These are phyloP conservation scores for Gossypium gossypioides DNA, from an alignment of 441 rosid species.

Conservation along the genomic window DNA sequence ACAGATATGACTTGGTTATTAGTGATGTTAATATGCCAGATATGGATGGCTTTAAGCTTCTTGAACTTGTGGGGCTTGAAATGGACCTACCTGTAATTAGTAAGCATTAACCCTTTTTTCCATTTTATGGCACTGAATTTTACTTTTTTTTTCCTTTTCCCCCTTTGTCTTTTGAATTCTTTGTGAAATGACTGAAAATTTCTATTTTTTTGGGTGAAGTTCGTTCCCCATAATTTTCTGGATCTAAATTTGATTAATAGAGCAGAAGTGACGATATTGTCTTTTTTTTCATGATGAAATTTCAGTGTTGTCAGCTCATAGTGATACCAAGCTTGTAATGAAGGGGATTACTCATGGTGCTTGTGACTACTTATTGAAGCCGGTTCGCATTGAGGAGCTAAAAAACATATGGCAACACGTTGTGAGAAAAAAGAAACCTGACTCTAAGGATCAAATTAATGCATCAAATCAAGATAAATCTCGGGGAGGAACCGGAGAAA, in stretches of 20 bases:
- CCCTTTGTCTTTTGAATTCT: neutral
- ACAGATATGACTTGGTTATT: conserved; percentile 71
- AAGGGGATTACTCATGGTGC: conserved; percentile 91
- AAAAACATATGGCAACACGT: conserved; percentile 95
- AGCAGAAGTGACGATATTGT: neutral
- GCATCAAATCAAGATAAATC: conserved; percentile 30
- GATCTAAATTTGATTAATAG: neutral
- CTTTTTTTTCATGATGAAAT: conserved; percentile 8
- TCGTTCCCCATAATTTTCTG: neutral
- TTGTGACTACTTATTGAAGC: conserved; percentile 74
- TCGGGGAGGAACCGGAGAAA: conserved; percentile 26
- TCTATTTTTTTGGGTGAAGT: neutral
- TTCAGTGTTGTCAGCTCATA: conserved; percentile 77
- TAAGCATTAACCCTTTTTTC: conserved; percentile 19
- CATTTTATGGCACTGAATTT: conserved; percentile 8
- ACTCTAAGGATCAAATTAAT: conserved; percentile 31
- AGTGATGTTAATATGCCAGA: conserved; percentile 99
- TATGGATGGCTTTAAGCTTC: conserved; percentile 93
- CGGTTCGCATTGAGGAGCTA: conserved; percentile 78
- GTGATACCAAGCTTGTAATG: conserved; percentile 71
- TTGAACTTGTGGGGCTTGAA: conserved; percentile 90
- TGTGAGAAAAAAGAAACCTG: conserved; percentile 49
- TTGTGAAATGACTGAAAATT: neutral
- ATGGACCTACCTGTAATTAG: conserved; percentile 98
- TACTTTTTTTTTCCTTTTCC: neutral